A percentile compares a stretch with the other conserved stretches of the same genome.
These are phyloP conservation scores for Casuarina cunninghamiana DNA, from an alignment of 306 rosid species.

Conservation along the genomic window DNA sequence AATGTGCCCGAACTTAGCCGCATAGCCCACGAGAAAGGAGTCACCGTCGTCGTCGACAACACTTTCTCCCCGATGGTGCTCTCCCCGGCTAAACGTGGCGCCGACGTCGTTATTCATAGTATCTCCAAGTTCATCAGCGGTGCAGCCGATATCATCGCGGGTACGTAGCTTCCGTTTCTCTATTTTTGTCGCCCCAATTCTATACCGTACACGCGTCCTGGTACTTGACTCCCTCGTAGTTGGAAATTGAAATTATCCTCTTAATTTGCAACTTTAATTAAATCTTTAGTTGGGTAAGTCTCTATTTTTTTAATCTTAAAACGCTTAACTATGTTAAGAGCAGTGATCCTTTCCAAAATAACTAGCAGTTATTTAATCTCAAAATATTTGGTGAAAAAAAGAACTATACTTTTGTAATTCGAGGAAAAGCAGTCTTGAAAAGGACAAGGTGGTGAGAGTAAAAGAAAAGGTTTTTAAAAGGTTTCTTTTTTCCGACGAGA, in stretches of 20 bases:
- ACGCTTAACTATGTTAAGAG: no score
- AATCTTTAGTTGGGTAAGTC: no score
- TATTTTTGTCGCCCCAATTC: not conserved
- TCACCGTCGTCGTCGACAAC: constrained; percentile 88
- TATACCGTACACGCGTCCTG: constrained; percentile 3
- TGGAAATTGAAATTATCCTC: not conserved
- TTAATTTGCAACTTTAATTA: no score
- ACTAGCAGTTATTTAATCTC: no score
- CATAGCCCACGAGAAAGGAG: constrained; percentile 59
- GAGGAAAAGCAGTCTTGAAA: no score
- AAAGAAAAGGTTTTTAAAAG: not conserved
- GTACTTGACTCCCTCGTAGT: not conserved
- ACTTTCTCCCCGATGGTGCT: constrained; percentile 89
- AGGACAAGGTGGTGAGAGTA: not conserved
- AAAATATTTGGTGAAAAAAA: no score
- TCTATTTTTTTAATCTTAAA: no score
- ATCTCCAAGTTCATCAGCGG: constrained; percentile 94
- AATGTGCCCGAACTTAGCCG: constrained; percentile 66
- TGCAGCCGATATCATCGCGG: constrained; percentile 96
- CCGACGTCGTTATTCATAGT: constrained; percentile 89
- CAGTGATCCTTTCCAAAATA: no score
- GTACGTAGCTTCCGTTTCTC: constrained; percentile 25
- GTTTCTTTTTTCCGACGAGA: not conserved
- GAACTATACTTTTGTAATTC: no score
- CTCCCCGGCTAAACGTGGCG: constrained; percentile 82